phyloP scores from a whole-genome alignment of 2,329 filamentous ascomycete species.

The Aspergillus thermomutatus region DNA sequence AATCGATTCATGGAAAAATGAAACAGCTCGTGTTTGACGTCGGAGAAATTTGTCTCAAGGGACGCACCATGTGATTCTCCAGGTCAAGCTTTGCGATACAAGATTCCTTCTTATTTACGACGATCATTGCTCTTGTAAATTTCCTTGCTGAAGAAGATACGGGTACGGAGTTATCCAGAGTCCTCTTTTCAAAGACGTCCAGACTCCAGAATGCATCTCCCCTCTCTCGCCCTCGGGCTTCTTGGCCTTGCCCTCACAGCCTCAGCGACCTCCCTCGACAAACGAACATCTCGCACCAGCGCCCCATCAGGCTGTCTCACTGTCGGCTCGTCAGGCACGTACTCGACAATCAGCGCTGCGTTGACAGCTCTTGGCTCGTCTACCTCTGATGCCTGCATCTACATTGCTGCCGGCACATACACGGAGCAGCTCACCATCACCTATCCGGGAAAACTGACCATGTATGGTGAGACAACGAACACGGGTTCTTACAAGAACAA shows the following conservation, averaged over 20 bases:
- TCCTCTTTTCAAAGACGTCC: neutral
- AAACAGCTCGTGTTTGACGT: neutral
- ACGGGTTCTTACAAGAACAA: constrained; percentile 28
- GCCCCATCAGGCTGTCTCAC: constrained; percentile 25
- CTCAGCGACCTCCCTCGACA: constrained; percentile 5
- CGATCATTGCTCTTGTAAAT: neutral
- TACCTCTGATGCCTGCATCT: constrained; percentile 29
- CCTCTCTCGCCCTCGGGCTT: constrained; percentile 9
- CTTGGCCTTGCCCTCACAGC: constrained; percentile 4
- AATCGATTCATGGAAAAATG: constrained; percentile 3
- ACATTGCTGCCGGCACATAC: constrained; percentile 31
- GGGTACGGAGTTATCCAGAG: no score
- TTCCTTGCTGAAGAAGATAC: no score
- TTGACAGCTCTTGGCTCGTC: constrained; percentile 24
- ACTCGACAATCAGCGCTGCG: constrained; percentile 24
- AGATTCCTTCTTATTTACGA: neutral
- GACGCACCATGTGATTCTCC: no score
- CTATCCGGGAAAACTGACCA: constrained; percentile 26
- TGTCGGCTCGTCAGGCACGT: constrained; percentile 20
- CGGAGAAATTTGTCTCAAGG: no score
- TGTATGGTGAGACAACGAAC: constrained; percentile 32
- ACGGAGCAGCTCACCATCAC: constrained; percentile 29
- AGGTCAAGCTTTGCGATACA: neutral
- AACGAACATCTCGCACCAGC: constrained; percentile 14
- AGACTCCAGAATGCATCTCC: constrained; percentile 5